phyloP scores from a whole-genome alignment of 1,139 yeast species.

The Yamadazyma dushanensis region DNA sequence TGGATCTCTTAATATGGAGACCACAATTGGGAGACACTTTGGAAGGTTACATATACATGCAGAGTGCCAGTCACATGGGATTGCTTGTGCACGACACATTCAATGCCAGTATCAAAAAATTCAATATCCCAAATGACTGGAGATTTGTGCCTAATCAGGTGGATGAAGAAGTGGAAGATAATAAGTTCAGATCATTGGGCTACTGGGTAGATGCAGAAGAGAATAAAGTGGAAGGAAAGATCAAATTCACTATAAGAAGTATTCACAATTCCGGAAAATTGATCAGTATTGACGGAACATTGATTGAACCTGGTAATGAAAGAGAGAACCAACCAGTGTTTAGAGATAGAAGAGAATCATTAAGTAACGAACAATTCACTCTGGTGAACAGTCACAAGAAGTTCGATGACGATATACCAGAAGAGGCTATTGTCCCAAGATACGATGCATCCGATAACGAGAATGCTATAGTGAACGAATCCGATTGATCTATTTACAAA shows the following conservation, averaged over 20 bases:
- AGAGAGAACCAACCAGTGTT: conserved; percentile 54
- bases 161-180: conserved; percentile 43
- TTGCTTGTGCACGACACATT: conserved; percentile 87
- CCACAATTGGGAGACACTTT: conserved; percentile 82
- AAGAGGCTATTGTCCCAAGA: conserved; percentile 11
- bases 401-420: conserved; percentile 37
- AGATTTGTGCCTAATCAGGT: conserved; percentile 74
- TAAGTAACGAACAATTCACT: conserved; percentile 12
- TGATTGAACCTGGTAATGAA: conserved; percentile 62
- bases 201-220: conserved; percentile 83
- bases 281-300: conserved; percentile 82
- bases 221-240: conserved; percentile 74
- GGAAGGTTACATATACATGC: conserved; percentile 88
- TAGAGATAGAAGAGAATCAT: conserved; percentile 30
- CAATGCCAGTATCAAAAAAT: conserved; percentile 88
- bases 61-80: conserved; percentile 94
- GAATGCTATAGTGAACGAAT: conserved; percentile 28
- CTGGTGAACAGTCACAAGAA: conserved; percentile 32
- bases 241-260: conserved; percentile 69
- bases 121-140: conserved; percentile 83
- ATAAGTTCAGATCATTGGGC: conserved; percentile 61
- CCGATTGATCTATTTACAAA: conserved; percentile 21
- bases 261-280: conserved; percentile 79
- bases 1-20: conserved; percentile 85
- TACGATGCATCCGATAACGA: conserved; percentile 24